Evolutionary conservation across 345 rosid species (phyloP).

Genomic region (Mercurialis annua): DNA sequence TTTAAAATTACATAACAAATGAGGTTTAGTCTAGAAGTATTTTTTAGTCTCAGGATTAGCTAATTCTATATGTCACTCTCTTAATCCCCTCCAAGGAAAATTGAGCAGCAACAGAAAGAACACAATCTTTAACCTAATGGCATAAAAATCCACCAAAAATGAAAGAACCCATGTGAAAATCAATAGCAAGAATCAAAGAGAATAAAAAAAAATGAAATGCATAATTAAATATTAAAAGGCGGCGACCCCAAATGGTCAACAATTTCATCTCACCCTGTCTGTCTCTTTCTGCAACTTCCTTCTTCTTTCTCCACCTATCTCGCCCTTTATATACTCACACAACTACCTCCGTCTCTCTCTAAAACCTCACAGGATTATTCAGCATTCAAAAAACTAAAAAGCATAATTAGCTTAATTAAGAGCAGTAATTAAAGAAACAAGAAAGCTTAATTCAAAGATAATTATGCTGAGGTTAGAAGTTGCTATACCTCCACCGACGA

Average conservation of each 20-base stretch:
- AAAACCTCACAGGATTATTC: background rate
- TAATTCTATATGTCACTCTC: background rate
- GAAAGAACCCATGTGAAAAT: slow-evolving; percentile 1
- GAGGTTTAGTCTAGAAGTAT: background rate
- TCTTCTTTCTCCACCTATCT: background rate
- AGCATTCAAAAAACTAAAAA: background rate
- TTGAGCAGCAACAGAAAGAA: background rate
- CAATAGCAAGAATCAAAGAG: background rate
- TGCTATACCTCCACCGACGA: slow-evolving; percentile 34
- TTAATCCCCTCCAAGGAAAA: background rate
- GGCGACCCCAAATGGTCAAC: slow-evolving; percentile 19
- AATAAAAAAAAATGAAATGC: background rate
- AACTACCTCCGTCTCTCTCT: background rate
- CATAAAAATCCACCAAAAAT: background rate
- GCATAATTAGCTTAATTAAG: background rate
- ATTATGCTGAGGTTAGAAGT: slow-evolving; percentile 45
- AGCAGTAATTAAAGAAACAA: background rate
- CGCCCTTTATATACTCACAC: background rate
- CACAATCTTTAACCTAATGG: background rate
- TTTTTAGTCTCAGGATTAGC: background rate
- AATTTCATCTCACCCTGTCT: background rate
- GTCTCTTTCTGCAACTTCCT: background rate
- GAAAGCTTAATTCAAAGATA: too few species aligned
- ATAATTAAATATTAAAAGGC: slow-evolving; percentile 2
- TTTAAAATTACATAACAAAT: background rate